Base-by-base conservation (phyloP, 257 asterid species). In the Euphrasia confusa region DNA sequence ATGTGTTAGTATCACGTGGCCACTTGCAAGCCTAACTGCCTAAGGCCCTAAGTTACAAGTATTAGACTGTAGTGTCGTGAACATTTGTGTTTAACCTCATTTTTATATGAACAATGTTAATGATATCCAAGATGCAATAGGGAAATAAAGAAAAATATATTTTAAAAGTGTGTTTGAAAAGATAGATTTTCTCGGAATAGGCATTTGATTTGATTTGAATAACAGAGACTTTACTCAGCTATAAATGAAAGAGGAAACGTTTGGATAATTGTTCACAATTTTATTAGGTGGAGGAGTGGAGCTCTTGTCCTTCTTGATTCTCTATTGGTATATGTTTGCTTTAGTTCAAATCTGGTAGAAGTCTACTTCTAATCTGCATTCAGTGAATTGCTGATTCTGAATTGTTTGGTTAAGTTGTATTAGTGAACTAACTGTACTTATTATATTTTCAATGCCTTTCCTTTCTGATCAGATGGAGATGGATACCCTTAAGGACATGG, bases 401-500 rank as follows among this genome's bases (percentile, higher is more conserved):
- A 30, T 61, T 33, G 2, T 18, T 61, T 39, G 17, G 50, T 24
- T 7, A 47, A 54, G 52, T 5, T 64, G 58, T 10, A 39, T 17
- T 18, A 58, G 18, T 42, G 59, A 61, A 58, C 37, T 50, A 18
- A 60, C 33, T 44, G 7, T 37, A 55, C 35, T 56, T 32, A 15
- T 47, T 3, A 2, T 30, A 14, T n/a, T 5, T 61, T 61, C 49
- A 54, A 13, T 21, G n/a, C 24, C n/a, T 66, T 73, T 53, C 24
- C 39, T 68, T 62, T 62, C 56, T 65, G 63, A 56, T 70, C 77
- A 92, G 97, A 89, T 92, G 99, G 99, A 92, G 81, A 92, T 92
- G 99, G 70, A 79, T 79, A 76, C 82, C 77, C 88, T 92, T 18
- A 83, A 85, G 87, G 99, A 92, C 80, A 92, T 93, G 96, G 87